Evolutionary conservation across 192 early-diverging fungal genomes (phyloP).

Genomic region (Coemansia interrupta): DNA sequence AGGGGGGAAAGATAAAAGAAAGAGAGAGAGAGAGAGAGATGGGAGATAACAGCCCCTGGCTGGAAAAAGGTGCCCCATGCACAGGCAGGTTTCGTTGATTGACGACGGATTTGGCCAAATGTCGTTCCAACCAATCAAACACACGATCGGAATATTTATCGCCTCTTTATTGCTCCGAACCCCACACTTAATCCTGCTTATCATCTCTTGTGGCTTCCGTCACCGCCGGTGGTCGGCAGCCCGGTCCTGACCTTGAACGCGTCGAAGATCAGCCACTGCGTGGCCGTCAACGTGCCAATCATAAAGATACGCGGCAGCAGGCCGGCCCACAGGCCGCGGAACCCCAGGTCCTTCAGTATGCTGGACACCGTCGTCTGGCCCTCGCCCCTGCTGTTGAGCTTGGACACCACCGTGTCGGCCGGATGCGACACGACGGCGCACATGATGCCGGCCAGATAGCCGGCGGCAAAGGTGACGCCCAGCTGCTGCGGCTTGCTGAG

Average conservation of each 20-base stretch:
- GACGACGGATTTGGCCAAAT: neutral
- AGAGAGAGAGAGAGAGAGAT: neutral
- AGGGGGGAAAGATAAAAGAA: too few species aligned
- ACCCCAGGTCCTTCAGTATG: conserved; percentile 53
- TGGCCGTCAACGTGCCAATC: conserved; percentile 79
- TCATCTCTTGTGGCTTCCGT: neutral
- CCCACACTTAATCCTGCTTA: too few species aligned
- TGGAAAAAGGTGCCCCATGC: too few species aligned
- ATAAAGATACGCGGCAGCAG: conserved; percentile 76
- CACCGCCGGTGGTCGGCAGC: conserved; percentile 56
- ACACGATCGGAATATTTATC: too few species aligned
- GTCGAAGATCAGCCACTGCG: conserved; percentile 77
- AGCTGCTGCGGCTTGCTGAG: conserved; percentile 64
- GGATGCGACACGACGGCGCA: conserved; percentile 83
- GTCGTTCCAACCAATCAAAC: neutral
- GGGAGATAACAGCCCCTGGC: too few species aligned
- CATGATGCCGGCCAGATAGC: conserved; percentile 74
- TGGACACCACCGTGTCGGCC: conserved; percentile 70
- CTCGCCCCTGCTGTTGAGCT: conserved; percentile 41
- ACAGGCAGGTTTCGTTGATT: too few species aligned
- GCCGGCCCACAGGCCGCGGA: conserved; percentile 65
- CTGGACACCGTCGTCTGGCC: conserved; percentile 10
- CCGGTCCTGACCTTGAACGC: conserved; percentile 63
- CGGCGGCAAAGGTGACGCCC: conserved; percentile 70
- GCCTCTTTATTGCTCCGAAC: too few species aligned